Conservation (phyloP, 345 rosid genomes). For the Isatis tinctoria region DNA sequence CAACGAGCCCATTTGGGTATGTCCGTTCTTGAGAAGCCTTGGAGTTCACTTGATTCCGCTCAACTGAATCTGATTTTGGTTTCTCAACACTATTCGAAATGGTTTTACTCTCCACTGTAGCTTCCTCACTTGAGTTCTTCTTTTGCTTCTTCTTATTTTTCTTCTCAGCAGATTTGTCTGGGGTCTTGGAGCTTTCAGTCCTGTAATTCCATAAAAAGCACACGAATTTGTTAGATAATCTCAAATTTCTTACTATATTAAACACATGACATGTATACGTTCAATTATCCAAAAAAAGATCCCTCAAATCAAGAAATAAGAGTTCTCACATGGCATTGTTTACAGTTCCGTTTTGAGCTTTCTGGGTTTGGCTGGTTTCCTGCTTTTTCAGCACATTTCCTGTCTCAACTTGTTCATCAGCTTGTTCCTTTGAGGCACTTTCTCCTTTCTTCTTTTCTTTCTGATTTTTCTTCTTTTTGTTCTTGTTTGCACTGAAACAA, state of each 20-base stretch:
- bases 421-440: conserved; percentile 23
- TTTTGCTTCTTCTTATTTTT: conserved; percentile 65
- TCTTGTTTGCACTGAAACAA: conserved; percentile 45
- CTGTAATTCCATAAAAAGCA: conserved; percentile 19
- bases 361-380: conserved; percentile 30
- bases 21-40: conserved; percentile 68
- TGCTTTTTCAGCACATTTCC: conserved; percentile 35
- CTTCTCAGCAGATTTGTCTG: conserved; percentile 44
- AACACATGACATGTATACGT: neutral
- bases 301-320: neutral
- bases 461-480: conserved; percentile 58
- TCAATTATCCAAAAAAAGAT: neutral
- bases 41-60: conserved; percentile 32
- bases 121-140: conserved; percentile 53
- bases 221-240: neutral
- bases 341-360: conserved; percentile 21
- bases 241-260: neutral
- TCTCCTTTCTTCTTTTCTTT: conserved; percentile 39
- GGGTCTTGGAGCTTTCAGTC: conserved; percentile 25
- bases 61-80: conserved; percentile 21
- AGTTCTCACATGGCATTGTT: conserved; percentile 41
- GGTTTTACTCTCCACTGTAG: conserved; percentile 28
- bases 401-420: conserved; percentile 9
- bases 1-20: conserved; percentile 75
- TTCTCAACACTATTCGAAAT: conserved; percentile 33